Evolutionary conservation across 768 basidiomycete species (phyloP), one percentile per base, ranked within the genome.

Genomic region (Suillus americanus): DNA sequence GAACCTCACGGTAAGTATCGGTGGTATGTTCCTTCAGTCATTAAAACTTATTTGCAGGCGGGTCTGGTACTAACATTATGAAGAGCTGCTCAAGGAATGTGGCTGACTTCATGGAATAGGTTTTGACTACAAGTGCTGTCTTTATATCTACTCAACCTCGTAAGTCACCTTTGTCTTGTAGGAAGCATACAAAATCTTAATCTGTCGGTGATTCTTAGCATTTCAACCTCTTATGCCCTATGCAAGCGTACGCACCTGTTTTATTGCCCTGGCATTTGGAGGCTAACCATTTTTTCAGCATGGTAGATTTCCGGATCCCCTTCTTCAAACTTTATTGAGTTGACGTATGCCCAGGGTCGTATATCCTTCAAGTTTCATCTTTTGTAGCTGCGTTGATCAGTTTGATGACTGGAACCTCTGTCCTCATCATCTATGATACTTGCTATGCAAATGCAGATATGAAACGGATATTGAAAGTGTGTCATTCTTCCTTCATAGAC

Each of bases 121-220:
- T 57, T 40, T 57, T 57, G 56, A 57, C 37, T 4, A 38, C 56
- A 57, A 38, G 56, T 25, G 38, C 56, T 57, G 37, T 57, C 28
- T 57, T 57, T 2, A 38, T 57, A 38, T 28, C 56, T 2, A 57
- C 56, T 18, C 2, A 18, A 6, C 56, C 37, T 38, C 56, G 23
- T 4, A 28, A 57, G 25, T 57, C 23, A 28, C 16, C 38, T 54
- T 40, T 38, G 38, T 40, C 37, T 40, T 18, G 55, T 18, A 25
- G 16, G 37, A 25, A 12, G 9, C 1, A 1, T 57, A 57, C 23
- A 38, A 25, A 38, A 18, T 9, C 16, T 13, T 37, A 5, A 37
- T 16, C 7, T 25, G 8, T 16, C 4, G 7, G 12, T 16, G 18
- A 5, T 57, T 38, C 56, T 57, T 25, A 38, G 56, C 53, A n/a